Percentiles rank a stretch among this genome's conserved stretches.
phyloP scores from a whole-genome alignment of 441 rosid genomes.

The Theobroma grandiflorum region DNA sequence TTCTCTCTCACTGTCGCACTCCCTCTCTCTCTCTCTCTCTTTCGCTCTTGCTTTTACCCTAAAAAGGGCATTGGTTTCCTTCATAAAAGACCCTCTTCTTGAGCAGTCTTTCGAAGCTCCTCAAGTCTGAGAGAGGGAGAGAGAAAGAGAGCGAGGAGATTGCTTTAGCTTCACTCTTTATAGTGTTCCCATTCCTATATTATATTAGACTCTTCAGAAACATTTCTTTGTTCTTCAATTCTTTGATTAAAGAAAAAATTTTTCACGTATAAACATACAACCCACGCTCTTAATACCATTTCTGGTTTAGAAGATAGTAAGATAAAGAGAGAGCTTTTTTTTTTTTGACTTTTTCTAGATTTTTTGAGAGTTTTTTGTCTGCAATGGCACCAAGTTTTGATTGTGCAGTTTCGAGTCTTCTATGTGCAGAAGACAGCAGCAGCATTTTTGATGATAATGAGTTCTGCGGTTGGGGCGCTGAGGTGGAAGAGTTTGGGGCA shows the following conservation, averaged over 20 bases:
- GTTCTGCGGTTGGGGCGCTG: conserved; percentile 25
- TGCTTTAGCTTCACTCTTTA: conserved; percentile 18
- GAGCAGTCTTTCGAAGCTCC: conserved; percentile 48
- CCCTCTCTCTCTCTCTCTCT: conserved; percentile 21
- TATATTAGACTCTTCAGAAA: not conserved
- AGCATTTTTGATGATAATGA: conserved; percentile 56
- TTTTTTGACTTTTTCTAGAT: not conserved
- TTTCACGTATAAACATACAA: conserved; percentile 19
- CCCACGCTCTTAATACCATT: conserved; percentile 10
- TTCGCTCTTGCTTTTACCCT: conserved; percentile 52
- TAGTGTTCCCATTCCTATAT: conserved; percentile 30
- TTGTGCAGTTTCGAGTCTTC: conserved; percentile 55
- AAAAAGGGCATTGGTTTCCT: conserved; percentile 53
- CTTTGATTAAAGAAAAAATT: conserved; percentile 24
- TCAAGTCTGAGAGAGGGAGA: conserved; percentile 32
- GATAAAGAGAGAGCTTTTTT: conserved; percentile 12
- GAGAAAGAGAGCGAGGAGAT: conserved; percentile 23
- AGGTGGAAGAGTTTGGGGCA: conserved; percentile 45
- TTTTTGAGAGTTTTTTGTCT: not conserved
- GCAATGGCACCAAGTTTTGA: conserved; percentile 76
- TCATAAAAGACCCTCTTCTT: conserved; percentile 49
- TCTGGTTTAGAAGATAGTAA: conserved; percentile 24
- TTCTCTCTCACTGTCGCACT: not conserved
- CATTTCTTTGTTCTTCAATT: conserved; percentile 40
- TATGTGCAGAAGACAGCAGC: conserved; percentile 60